Base-by-base conservation (phyloP, 2,329 filamentous ascomycete species). In the Alternaria ethzedia region DNA sequence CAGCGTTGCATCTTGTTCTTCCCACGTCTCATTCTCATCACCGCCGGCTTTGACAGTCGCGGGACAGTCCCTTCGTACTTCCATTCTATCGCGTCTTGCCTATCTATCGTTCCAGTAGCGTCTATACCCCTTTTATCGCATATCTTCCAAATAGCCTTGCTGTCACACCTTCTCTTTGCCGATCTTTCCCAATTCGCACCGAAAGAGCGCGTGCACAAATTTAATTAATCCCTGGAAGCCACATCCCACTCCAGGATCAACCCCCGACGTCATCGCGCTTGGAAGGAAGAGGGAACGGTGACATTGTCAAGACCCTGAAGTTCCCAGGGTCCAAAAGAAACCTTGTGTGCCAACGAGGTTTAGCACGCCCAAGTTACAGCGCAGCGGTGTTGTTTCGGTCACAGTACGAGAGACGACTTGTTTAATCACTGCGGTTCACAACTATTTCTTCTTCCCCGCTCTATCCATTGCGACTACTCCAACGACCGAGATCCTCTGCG, bases 11-110 rank as follows among this genome's bases (percentile, higher is more conserved):
- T 47, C 41, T 21, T n/a, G 28, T 54, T 32, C 52, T 36, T 17
- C 9, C 13, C 41, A 50, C 47, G 26, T 57, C 17, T 45, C 32
- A 36, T 55, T 56, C 21, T 54, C 57, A 57, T 63, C 57, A 57
- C 55, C 46, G 26, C 20, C 54, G 64, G 49, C 64, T 69, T 64
- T 67, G 65, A 68, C 47, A 71, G 66, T 68, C 56, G 20, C 51
- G 44, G 36, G 9, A 59, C 59, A 41, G n/a, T 52, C 49, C 20
- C 49, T 52, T 52, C 10, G 32, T 41, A 28, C 32, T 12, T 59
- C 50, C 43, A 41, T 23, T 41, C 8, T 21, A 41, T 21, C 28
- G 30, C 20, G 30, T 11, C 13, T 36, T 51, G 32, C 49, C 20
- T 21, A 21, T 52, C 17, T 32, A n/a, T 23, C 28, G 21, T 36